Evolutionary conservation across 768 basidiomycete species (phyloP).

Genomic region (Mycena crocata): DNA sequence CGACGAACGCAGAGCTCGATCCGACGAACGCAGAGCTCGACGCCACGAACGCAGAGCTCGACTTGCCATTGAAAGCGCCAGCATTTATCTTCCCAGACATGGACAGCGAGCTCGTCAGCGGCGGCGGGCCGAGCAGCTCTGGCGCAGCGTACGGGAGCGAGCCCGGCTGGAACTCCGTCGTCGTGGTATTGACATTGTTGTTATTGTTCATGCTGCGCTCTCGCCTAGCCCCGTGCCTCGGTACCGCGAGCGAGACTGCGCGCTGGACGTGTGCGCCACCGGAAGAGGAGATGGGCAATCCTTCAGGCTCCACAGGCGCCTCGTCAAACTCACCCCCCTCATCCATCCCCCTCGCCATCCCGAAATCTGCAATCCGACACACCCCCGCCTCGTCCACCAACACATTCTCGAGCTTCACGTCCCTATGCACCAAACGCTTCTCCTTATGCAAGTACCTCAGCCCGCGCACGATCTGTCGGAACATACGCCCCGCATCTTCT

Average conservation of each 20-base stretch:
- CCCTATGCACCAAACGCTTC: conserved; percentile 86
- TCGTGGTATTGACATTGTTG: conserved; percentile 48
- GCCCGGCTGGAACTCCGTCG: conserved; percentile 72
- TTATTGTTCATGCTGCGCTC: too few relatives aligned
- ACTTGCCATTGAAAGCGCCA: conserved; percentile 40
- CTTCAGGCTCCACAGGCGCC: conserved; percentile 33
- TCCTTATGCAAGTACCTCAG: conserved; percentile 86
- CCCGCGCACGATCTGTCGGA: conserved; percentile 86
- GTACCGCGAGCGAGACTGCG: conserved; percentile 52
- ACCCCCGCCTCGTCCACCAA: conserved; percentile 89
- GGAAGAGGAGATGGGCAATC: conserved; percentile 34
- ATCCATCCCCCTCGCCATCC: conserved; percentile 77
- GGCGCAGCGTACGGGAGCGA: conserved; percentile 93
- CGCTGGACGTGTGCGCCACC: conserved; percentile 46
- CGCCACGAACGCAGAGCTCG: conserved; percentile 30
- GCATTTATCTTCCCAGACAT: conserved; percentile 45
- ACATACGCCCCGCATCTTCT: conserved; percentile 87
- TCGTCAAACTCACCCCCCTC: conserved; percentile 56
- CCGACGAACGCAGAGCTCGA: too few relatives aligned
- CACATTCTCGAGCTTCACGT: conserved; percentile 97
- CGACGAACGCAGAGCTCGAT: conserved; percentile 29
- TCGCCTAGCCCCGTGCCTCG: conserved; percentile 40
- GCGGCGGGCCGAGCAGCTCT: conserved; percentile 78
- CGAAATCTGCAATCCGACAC: conserved; percentile 90
- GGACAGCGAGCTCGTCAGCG: conserved; percentile 24